Base-by-base conservation (phyloP, 2,329 filamentous ascomycete species). In the Ilyonectria mors-panacis region DNA sequence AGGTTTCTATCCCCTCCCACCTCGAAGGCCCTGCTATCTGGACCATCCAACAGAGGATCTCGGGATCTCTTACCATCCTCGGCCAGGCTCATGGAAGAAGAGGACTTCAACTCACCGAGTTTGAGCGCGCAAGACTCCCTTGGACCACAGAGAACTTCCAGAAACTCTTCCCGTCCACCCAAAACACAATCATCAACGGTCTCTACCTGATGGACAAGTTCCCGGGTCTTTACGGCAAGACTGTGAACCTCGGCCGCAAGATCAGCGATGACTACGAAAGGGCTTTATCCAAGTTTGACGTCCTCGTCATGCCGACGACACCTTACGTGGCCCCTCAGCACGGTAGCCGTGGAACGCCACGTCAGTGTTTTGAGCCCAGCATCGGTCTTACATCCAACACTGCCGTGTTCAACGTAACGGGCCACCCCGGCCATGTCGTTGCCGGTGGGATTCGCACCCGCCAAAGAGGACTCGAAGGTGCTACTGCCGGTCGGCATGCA, bases 361-460 rank as follows among this genome's bases (percentile, higher is more conserved):
- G 82, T 17, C 81, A 83, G 51, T 84, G 83, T 19, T 85, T 87
- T 53, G 80, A 81, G 58, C 84, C 84, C 12, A 85, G 85, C 35
- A 85, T 89, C 37, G 88, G 88, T 0, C 73, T 88, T 65, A 88
- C 85, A 0, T 82, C 81, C 17, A 90, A 90, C 69, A 90, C 88
- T 5, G 85, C 85, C 10, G 81, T 85, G 3, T 89, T 89, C 75
- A 87, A 89, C 70, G 81, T 85, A 2, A 89, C 86, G 0, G 87
- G 87, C 0, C 87, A 89, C 68, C 87, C 87, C 88, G 0, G 88
- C 86, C 0, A 73, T 89, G 68, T 82, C 84, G 0, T 77, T 89
- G 51, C 87, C 87, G 0, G 79, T 86, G 37, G 87, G 87, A 0
- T 82, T 84, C 70, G 77, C 83, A 2, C 78, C 79, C 2, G 80